These are phyloP conservation scores for Cyberlindnera amylophila DNA, from an alignment of 805 yeast genomes.

Conservation along the genomic window DNA sequence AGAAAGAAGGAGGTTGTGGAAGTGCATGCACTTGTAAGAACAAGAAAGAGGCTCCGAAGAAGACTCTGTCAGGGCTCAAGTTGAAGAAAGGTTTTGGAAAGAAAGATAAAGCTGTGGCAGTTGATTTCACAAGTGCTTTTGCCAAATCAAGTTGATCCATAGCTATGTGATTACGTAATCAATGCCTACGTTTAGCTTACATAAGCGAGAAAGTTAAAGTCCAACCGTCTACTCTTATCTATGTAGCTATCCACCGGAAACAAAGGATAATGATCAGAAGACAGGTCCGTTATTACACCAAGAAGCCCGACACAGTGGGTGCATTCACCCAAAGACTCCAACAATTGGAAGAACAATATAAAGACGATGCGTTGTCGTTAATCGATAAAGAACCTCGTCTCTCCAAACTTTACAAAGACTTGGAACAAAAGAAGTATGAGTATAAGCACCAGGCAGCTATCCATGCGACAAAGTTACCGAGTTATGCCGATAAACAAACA, in stretches of 20 bases:
- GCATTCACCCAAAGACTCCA: conserved; percentile 27
- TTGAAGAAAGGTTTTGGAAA: conserved; percentile 21
- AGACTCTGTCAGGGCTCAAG: conserved; percentile 24
- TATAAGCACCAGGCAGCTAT: conserved; percentile 37
- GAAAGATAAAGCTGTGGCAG: conserved; percentile 25
- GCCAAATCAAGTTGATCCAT: no score
- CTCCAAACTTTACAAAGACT: conserved; percentile 24
- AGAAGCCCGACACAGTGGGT: background rate
- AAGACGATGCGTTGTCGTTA: conserved; percentile 24
- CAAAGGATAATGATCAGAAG: no score
- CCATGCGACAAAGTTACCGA: conserved; percentile 40
- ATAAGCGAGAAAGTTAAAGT: no score
- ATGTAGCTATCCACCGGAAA: no score
- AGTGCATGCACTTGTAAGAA: conserved; percentile 30
- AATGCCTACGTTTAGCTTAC: no score
- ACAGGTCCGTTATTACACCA: background rate
- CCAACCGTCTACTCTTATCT: no score
- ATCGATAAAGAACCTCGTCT: conserved; percentile 26
- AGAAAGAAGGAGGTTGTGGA: conserved; percentile 31
- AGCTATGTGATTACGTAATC: no score
- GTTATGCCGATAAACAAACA: conserved; percentile 39
- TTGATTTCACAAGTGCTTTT: conserved; percentile 39
- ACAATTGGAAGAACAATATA: conserved; percentile 25
- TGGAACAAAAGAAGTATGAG: conserved; percentile 35
- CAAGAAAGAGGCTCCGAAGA: conserved; percentile 21